Base-by-base conservation (phyloP, 2,329 filamentous ascomycete species). In the Beauveria varroae region DNA sequence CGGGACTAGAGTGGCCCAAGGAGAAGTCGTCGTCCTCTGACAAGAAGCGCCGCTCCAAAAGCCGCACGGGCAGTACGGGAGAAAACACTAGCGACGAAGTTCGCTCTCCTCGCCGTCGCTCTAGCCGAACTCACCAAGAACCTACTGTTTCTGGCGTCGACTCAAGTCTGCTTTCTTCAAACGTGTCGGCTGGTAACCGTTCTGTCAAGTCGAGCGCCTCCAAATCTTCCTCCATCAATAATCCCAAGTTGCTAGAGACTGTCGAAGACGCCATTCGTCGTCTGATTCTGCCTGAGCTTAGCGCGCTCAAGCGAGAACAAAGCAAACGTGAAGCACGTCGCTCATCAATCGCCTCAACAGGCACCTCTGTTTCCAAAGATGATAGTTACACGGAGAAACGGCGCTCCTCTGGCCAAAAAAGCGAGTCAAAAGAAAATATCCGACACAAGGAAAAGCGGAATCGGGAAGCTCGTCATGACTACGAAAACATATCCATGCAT, bases 181-280 rank as follows among this genome's bases (percentile, higher is more conserved):
- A 79, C 65, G 62, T 83, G 20, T 76, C 81, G 7, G 75, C 79
- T 40, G 84, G 79, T 69, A 81, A 85, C 66, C 80, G 81, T 51
- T 85, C 82, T 0, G 73, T 79, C 62, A 81, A 84, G 65, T 82
- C 80, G 0, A 76, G 74, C 8, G 74, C 74, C 26, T 85, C 83
- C 30, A 84, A 82, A 59, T 74, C 77, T 26, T 90, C 91, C 3
- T 93, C 90, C 0, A 90, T 96, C 72, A 96, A 96, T 75, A 96
- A 97, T 69, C 93, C 93, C 0, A 95, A 91, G 70, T 78, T 97
- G 2, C 81, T 97, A 2, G 90, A 95, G 69, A 95, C 92, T 0
- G 93, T 97, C 3, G 93, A 97, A 75, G 92, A 96, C 75, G 92
- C 92, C 16, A 96, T 97, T 69, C 87, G 91, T 64, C 85, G 92